Base-by-base conservation (phyloP, 805 yeast genomes). In the Starmerella powellii region DNA sequence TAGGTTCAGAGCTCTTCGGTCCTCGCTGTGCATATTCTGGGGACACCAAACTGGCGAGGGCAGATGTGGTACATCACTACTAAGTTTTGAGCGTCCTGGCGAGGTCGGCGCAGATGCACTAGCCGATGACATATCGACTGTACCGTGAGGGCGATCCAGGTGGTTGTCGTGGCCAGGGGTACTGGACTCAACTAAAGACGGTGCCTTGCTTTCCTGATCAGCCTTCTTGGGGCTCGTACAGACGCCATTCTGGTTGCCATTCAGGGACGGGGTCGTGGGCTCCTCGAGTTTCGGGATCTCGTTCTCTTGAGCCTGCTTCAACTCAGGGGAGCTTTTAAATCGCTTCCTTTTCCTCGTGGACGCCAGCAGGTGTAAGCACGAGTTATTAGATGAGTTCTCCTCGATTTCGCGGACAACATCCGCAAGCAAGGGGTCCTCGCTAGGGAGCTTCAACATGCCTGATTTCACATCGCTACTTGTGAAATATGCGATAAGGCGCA, bases 401-500 rank as follows among this genome's bases (percentile, higher is more conserved):
- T 42, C 38, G 30, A 46, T 8, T 3, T 19, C 37, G 11, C 29
- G 26, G 15, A 44, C 49, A 13, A 67, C 53, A 24, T 55, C 49
- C 34, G 56, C 52, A 40, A 71, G 61, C 2, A 56, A 41, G 3
- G 63, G 61, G 49, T 74, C 78, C n/a, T 56, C 53, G 10, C 71
- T 59, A 0, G 80, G 80, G 21, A 67, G 61, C 31, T 48, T 39
- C 29, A 70, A 54, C 10, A 44, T 51, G 18, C 57, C 57, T 29
- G 38, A 24, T 8, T 57, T 46, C 19, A 58, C 59, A 19, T 57
- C 57, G 31, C 56, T 56, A 19, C 55, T 50, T 29, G 54, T 55
- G 45, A 53, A 62, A 57, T 80, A 80, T 23, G 79, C 68, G 19
- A 80, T 77, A 41, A 80, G 60, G 51, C 80, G 86, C 20, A 74